These are phyloP conservation scores for Lentinula guzmanii DNA, from an alignment of 768 basidiomycete genomes.

Conservation along the genomic window DNA sequence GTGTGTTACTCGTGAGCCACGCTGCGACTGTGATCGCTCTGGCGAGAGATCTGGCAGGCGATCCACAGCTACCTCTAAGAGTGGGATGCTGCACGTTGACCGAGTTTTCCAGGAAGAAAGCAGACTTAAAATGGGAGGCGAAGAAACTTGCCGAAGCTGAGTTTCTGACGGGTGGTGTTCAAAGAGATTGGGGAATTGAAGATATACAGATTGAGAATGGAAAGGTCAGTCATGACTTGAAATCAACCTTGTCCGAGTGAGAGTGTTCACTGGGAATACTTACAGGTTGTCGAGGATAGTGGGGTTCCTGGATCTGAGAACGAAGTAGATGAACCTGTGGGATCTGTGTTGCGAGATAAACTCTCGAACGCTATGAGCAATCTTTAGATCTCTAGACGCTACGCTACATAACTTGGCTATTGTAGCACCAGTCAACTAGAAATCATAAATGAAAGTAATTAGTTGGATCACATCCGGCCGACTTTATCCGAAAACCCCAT, in stretches of 20 bases:
- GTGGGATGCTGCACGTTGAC: conserved; percentile 77
- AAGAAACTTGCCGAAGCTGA: conserved; percentile 45
- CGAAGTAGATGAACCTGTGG: conserved; percentile 51
- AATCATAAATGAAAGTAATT: background rate
- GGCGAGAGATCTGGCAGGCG: conserved; percentile 49
- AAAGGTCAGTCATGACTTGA: conserved; percentile 32
- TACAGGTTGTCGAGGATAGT: conserved; percentile 62
- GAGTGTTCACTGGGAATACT: background rate
- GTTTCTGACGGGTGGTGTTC: conserved; percentile 52
- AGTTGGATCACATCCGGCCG: background rate
- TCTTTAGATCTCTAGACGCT: conserved; percentile 18
- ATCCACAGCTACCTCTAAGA: conserved; percentile 45
- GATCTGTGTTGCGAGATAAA: conserved; percentile 33
- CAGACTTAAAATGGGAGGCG: conserved; percentile 34
- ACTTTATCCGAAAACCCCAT: background rate
- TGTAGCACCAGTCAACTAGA: too few relatives aligned
- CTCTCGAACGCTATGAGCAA: conserved; percentile 22
- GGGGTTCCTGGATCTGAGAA: conserved; percentile 65
- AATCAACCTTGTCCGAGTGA: background rate
- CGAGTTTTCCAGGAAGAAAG: conserved; percentile 35
- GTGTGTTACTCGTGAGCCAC: conserved; percentile 63
- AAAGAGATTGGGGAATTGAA: conserved; percentile 79
- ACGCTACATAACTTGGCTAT: too few relatives aligned
- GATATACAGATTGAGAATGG: conserved; percentile 59
- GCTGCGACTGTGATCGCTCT: conserved; percentile 72